Percentiles rank a stretch among this genome's conserved stretches.
Evolutionary conservation across 352 stramenopile genomes (phyloP).

Genomic region (Phytophthora ohioensis): DNA sequence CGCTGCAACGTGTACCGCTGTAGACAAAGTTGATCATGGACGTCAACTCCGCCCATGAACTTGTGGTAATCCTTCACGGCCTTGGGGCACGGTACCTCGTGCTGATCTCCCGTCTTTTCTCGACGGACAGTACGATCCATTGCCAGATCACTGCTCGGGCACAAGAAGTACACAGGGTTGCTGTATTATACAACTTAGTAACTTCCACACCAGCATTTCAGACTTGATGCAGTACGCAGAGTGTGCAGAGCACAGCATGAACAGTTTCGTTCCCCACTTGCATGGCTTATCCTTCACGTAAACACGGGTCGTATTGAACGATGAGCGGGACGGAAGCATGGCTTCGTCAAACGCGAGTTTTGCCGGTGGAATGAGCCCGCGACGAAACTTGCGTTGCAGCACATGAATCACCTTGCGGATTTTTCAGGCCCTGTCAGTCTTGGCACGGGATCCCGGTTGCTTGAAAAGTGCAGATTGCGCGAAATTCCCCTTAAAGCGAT

Average conservation of each 20-base stretch:
- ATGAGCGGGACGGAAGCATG: neutral
- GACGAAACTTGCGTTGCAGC: neutral
- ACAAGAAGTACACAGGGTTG: too few species aligned
- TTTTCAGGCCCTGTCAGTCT: neutral
- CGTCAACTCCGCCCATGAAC: too few species aligned
- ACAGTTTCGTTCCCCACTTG: neutral
- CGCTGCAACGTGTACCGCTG: too few species aligned
- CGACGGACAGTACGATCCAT: too few species aligned
- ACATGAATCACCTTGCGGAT: neutral
- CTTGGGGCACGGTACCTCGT: too few species aligned
- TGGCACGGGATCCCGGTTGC: neutral
- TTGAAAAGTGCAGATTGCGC: neutral
- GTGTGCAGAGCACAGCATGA: neutral
- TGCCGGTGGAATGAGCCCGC: neutral
- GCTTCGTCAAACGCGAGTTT: neutral
- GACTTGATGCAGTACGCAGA: neutral
- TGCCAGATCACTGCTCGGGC: too few species aligned
- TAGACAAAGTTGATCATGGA: too few species aligned
- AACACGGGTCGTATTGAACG: neutral
- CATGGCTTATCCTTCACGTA: neutral
- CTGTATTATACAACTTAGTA: neutral
- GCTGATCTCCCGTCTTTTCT: too few species aligned
- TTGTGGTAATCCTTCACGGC: too few species aligned
- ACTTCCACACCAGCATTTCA: neutral
- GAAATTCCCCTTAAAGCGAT: neutral